Conservation (phyloP, 139 green algal genomes). For the Nannochloris sp. region DNA sequence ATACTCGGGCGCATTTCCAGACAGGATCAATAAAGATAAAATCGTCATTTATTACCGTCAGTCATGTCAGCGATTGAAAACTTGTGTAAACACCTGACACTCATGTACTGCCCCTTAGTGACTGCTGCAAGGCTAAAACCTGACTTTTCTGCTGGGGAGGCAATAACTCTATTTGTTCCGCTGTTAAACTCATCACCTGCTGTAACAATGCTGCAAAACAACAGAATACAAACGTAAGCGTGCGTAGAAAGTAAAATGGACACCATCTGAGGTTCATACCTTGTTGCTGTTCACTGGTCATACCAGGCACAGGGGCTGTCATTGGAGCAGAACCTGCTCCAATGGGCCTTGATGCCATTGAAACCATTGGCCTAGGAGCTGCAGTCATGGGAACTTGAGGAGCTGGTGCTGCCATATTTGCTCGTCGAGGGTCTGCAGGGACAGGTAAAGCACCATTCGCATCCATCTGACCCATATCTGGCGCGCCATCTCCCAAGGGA, state of each 20-base stretch:
- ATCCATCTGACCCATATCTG: slow-evolving; percentile 7
- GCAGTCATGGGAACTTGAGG: slow-evolving; percentile 2
- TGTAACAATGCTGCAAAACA: slow-evolving; percentile 48
- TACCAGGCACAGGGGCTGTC: slow-evolving; percentile 6
- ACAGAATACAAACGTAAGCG: not conserved
- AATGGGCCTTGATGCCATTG: not conserved
- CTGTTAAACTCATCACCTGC: slow-evolving; percentile 78
- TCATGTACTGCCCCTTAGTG: slow-evolving; percentile 34
- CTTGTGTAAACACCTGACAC: not conserved
- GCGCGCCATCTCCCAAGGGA: slow-evolving; percentile 20
- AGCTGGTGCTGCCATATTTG: not conserved
- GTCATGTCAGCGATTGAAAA: no score
- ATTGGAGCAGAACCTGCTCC: not conserved
- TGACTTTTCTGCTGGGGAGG: slow-evolving; percentile 73
- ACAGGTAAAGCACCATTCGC: not conserved
- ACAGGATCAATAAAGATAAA: no score
- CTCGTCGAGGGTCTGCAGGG: slow-evolving; percentile 2
- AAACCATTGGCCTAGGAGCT: slow-evolving; percentile 13
- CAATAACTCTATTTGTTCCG: slow-evolving; percentile 75
- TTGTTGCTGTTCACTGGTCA: slow-evolving; percentile 7
- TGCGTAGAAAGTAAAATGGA: not conserved
- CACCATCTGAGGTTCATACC: not conserved
- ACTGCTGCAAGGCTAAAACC: slow-evolving; percentile 70
- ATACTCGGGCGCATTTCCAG: no score
- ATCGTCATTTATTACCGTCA: no score